Evolutionary conservation across 805 yeast species (phyloP).

Genomic region (Saccharomyces eubayanus): DNA sequence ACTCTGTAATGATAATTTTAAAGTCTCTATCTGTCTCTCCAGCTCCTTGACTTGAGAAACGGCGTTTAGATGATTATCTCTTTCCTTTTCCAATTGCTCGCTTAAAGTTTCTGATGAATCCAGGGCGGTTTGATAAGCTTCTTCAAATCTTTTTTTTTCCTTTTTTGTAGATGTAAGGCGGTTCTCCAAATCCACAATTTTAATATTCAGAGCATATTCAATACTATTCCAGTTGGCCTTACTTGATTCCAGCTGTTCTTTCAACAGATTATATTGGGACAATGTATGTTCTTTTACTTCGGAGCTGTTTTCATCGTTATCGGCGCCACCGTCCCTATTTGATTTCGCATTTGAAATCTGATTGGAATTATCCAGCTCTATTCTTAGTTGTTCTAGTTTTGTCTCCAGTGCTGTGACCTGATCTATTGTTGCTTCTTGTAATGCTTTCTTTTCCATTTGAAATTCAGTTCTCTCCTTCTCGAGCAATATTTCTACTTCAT

Average conservation of each 20-base stretch:
- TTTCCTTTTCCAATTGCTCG: slow-evolving; percentile 14
- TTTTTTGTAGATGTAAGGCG: slow-evolving; percentile 36
- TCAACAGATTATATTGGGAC: slow-evolving; percentile 44
- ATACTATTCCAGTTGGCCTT: slow-evolving; percentile 77
- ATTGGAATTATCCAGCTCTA: slow-evolving; percentile 43
- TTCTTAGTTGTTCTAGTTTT: slow-evolving; percentile 59
- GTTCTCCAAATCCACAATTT: slow-evolving; percentile 37
- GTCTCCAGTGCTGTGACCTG: slow-evolving; percentile 58
- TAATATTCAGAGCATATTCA: slow-evolving; percentile 53
- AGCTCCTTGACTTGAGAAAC: slow-evolving; percentile 30
- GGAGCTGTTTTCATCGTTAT: slow-evolving; percentile 32
- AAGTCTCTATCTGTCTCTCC: slow-evolving; percentile 21
- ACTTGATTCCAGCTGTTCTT: slow-evolving; percentile 64
- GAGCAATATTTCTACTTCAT: neutral
- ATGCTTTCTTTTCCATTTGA: slow-evolving; percentile 15
- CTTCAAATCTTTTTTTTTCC: slow-evolving; percentile 15
- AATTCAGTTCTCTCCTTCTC: slow-evolving; percentile 11
- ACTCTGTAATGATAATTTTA: slow-evolving; percentile 14
- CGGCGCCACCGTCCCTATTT: slow-evolving; percentile 24
- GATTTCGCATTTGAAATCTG: slow-evolving; percentile 23
- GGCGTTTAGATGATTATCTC: slow-evolving; percentile 1
- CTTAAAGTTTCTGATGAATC: neutral
- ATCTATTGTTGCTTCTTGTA: slow-evolving; percentile 28
- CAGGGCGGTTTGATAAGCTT: slow-evolving; percentile 18
- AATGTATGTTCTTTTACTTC: slow-evolving; percentile 27